phyloP scores from a whole-genome alignment of 2,329 filamentous ascomycete genomes.

The Davidsoniella virescens region DNA sequence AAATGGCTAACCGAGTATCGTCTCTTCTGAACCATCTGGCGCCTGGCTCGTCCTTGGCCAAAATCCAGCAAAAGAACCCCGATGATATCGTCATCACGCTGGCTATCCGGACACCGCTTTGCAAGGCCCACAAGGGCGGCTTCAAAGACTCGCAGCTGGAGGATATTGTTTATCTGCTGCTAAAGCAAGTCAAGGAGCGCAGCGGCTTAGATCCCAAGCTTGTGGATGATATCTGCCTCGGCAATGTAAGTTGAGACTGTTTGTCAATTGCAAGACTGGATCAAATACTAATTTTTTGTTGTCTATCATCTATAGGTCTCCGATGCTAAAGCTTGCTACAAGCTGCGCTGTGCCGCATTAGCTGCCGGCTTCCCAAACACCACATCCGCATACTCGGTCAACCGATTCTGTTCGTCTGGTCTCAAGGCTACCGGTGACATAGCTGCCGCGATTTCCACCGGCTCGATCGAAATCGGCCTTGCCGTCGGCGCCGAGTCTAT shows the following conservation, averaged over 20 bases:
- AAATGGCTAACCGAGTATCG: constrained; percentile 73
- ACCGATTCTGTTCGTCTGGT: constrained; percentile 95
- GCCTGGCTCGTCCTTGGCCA: constrained; percentile 52
- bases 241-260: constrained; percentile 49
- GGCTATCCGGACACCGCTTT: constrained; percentile 73
- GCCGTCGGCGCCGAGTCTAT: constrained; percentile 83
- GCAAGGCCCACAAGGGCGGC: constrained; percentile 79
- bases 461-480: constrained; percentile 73
- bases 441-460: constrained; percentile 65
- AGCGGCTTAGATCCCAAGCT: constrained; percentile 64
- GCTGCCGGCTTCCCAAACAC: constrained; percentile 92
- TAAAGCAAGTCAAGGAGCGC: constrained; percentile 59
- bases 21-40: constrained; percentile 78
- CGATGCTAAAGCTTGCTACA: constrained; percentile 77
- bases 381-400: constrained; percentile 61
- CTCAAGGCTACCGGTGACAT: constrained; percentile 93
- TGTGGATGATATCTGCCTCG: constrained; percentile 79
- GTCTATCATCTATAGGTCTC: constrained; percentile 40
- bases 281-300: neutral
- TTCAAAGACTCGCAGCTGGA: constrained; percentile 91
- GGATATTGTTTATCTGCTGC: constrained; percentile 64
- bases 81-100: constrained; percentile 96
- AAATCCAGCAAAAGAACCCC: constrained; percentile 77
- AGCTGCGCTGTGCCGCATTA: constrained; percentile 64
- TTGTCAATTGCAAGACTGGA: neutral